Evolutionary conservation across 495 filamentous ascomycete species (phyloP).

Genomic region (Lichenothelia convexa): DNA sequence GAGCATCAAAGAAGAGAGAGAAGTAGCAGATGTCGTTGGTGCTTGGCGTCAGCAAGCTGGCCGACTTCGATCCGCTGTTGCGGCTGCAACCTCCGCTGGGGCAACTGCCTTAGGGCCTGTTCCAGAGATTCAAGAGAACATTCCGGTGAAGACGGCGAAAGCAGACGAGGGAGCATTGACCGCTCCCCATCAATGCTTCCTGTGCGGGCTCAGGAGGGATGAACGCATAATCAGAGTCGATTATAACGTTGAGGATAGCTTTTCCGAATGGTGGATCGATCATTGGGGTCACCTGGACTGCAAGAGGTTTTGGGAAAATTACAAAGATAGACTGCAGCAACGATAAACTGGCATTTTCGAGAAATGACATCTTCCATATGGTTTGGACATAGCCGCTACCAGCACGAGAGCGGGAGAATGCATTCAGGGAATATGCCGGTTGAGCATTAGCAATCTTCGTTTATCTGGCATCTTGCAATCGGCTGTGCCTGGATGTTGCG

Average conservation of each 20-base stretch:
- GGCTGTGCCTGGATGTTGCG: too few relatives aligned
- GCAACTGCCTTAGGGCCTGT: slow-evolving; percentile 22
- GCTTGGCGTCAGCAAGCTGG: slow-evolving; percentile 56
- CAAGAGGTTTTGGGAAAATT: slow-evolving; percentile 64
- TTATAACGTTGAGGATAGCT: slow-evolving; percentile 63
- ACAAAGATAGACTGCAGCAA: slow-evolving; percentile 45
- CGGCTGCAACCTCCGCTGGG: slow-evolving; percentile 24
- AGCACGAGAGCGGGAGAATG: too few relatives aligned
- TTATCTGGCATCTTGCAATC: too few relatives aligned
- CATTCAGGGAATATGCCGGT: too few relatives aligned
- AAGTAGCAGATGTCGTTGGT: slow-evolving; percentile 58
- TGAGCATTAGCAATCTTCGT: too few relatives aligned
- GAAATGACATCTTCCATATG: too few relatives aligned
- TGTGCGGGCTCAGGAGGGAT: slow-evolving; percentile 76
- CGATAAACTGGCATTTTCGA: too few relatives aligned
- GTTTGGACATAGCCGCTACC: too few relatives aligned
- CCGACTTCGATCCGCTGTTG: slow-evolving; percentile 38
- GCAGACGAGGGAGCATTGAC: slow-evolving; percentile 41
- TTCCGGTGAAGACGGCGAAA: slow-evolving; percentile 38
- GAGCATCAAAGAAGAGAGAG: slow-evolving; percentile 65
- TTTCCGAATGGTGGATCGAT: slow-evolving; percentile 91
- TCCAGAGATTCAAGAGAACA: slow-evolving; percentile 47
- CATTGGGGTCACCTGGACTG: slow-evolving; percentile 59
- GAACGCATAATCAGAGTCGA: slow-evolving; percentile 65
- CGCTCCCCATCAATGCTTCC: slow-evolving; percentile 58